phyloP scores from a whole-genome alignment of 2,329 filamentous ascomycete genomes.

The Cercospora beticola region DNA sequence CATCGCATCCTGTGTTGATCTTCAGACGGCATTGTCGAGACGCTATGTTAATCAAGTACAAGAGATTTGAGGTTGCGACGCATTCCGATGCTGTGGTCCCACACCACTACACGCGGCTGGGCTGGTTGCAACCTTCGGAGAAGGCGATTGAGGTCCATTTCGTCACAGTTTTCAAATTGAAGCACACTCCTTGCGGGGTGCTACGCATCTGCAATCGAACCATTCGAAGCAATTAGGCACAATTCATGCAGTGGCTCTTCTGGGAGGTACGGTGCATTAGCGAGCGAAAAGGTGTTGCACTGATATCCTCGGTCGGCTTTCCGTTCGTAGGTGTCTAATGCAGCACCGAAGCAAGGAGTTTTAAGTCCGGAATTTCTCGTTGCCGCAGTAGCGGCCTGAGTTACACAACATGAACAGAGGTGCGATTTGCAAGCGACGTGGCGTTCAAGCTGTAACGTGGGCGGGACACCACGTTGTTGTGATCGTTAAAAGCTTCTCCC shows the following conservation, averaged over 20 bases:
- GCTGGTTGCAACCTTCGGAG: constrained; percentile 1
- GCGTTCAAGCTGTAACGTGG: neutral
- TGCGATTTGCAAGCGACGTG: neutral
- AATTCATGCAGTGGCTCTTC: neutral
- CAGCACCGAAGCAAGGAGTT: constrained; percentile 1
- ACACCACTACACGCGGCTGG: neutral
- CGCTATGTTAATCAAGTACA: neutral
- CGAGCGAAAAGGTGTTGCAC: neutral
- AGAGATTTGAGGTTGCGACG: neutral
- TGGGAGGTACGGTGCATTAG: neutral
- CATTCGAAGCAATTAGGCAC: neutral
- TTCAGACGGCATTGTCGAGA: neutral
- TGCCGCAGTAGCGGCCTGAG: constrained; percentile 1
- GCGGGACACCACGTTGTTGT: neutral
- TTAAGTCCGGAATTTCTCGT: neutral
- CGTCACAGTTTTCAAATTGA: neutral
- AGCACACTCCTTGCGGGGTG: neutral
- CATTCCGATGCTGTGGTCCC: neutral
- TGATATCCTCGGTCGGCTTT: neutral
- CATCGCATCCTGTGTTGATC: neutral
- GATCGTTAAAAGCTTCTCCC: neutral
- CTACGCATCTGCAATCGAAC: neutral
- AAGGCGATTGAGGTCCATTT: neutral
- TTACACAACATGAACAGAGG: constrained; percentile 5
- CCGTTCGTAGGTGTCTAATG: neutral